phyloP scores from a whole-genome alignment of 169 alveolate genomes.

The Plasmodium vinckei region DNA sequence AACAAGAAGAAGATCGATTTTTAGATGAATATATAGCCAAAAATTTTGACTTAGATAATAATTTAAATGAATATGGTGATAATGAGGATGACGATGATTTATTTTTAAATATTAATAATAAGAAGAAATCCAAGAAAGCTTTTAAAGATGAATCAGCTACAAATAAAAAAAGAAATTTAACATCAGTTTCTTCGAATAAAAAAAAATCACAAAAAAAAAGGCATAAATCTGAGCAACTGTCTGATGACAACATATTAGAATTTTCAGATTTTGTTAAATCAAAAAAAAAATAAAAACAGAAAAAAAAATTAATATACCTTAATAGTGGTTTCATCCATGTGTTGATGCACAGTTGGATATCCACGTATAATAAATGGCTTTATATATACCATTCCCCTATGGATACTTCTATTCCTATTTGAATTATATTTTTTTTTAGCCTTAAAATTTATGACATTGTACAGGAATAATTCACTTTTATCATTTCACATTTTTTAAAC shows the following conservation, averaged over 20 bases:
- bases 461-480: no score
- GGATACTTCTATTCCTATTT: background rate
- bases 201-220: conserved; percentile 12
- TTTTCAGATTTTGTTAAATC: conserved; percentile 47
- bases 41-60: conserved; percentile 47
- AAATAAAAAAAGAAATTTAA: conserved; percentile 14
- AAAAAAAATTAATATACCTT: background rate
- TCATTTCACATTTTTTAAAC: no score
- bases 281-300: conserved; percentile 35
- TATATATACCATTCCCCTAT: background rate
- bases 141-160: no score
- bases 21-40: conserved; percentile 48
- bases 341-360: background rate
- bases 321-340: background rate
- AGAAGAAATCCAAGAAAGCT: conserved; percentile 21
- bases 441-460: no score
- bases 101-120: background rate
- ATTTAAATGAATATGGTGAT: conserved; percentile 12
- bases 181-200: conserved; percentile 19
- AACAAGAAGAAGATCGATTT: conserved; percentile 63
- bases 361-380: background rate
- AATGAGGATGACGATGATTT: background rate
- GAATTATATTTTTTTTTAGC: no score
- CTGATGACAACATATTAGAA: conserved; percentile 22
- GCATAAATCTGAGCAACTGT: background rate